Base-by-base conservation (phyloP, 495 filamentous ascomycete genomes). In the Trichoderma reesei region DNA sequence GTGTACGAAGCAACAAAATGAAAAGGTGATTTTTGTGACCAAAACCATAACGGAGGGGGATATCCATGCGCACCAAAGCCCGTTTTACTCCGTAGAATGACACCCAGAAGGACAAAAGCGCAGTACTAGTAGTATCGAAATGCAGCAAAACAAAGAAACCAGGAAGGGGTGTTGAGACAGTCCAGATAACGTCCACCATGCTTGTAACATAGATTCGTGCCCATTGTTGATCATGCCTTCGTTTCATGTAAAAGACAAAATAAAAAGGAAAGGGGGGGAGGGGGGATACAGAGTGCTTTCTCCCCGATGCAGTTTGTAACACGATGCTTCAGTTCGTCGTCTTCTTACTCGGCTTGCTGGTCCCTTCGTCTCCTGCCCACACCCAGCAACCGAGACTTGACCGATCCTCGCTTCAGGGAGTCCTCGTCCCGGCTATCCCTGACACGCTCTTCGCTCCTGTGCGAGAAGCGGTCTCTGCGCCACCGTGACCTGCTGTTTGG, bases 141-240 rank as follows among this genome's bases (percentile, higher is more conserved):
- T 51, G 46, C 46, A 33, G 20, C 20, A 33, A 4, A 56, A 33
- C 13, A 10, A 56, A 31, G 18, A 31, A 56, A 56, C 16, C 20
- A 56, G n/a, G 51, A 14, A 31, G n/a, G n/a, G 31, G 34, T 11
- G 34, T n/a, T n/a, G n/a, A 56, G 31, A 56, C 3, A 56, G 48
- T 31, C 51, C 51, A 8, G n/a, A 10, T 56, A 34, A 10, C 9
- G 26, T 56, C 51, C 51, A 56, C 31, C 51, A 56, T 56, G 31
- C 51, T 56, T 56, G 31, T 56, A 31, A n/a, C 51, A 56, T 56
- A 56, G 51, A 56, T 34, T 56, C 51, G n/a, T 56, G 26, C 20
- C 51, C 51, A 14, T 56, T 56, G 51, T 56, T 56, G 51, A 56
- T 56, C 51, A 14, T 56, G 51, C 20, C 31, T 34, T 56, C 51